Evolutionary conservation across 805 yeast species (phyloP), one percentile per base, ranked within the genome.

Genomic region (Jamesozyma spencerorum): DNA sequence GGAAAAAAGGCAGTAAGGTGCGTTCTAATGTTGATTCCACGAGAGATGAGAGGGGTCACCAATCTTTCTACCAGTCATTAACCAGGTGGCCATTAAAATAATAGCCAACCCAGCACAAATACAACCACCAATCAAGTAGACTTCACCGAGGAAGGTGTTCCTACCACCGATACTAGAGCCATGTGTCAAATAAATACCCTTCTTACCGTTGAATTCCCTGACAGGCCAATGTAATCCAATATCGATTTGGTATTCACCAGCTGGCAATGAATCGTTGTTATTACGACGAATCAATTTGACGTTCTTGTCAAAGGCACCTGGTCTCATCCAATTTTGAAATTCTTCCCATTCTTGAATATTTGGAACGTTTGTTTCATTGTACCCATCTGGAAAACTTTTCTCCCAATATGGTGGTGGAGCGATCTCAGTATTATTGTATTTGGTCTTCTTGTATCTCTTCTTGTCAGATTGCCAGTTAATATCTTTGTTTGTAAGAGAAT

Each of bases 381-480:
- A 90, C 0, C 97, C 97, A 44, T 87, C 64, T 2, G 97, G 97
- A 60, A 63, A 90, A 64, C 55, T 66, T 47, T 74, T 71, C 31
- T 64, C 68, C 98, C 98, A 90, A 64, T 83, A 85, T 39, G 92
- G 95, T 5, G 98, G 98, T 11, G 98, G 98, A 2, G 80, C 92
- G 34, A 90, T 80, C 12, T 86, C 79, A 22, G 68, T 56, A 7
- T 79, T 68, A 32, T 71, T 68, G 58, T 92, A 88, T 40, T 67
- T 50, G 1, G 97, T 82, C 55, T 74, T 77, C 65, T 81, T 77
- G 66, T 74, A 90, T 47, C 84, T 72, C 31, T 74, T 65, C 41
- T 75, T 68, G 62, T 92, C 97, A 1, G 86, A 69, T 2, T 74
- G 46, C 98, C 98, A 90, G 3, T 97, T 82, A 40, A 90, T 90